Conservation (phyloP, 2,329 filamentous ascomycete species). For the Periconia digitata region DNA sequence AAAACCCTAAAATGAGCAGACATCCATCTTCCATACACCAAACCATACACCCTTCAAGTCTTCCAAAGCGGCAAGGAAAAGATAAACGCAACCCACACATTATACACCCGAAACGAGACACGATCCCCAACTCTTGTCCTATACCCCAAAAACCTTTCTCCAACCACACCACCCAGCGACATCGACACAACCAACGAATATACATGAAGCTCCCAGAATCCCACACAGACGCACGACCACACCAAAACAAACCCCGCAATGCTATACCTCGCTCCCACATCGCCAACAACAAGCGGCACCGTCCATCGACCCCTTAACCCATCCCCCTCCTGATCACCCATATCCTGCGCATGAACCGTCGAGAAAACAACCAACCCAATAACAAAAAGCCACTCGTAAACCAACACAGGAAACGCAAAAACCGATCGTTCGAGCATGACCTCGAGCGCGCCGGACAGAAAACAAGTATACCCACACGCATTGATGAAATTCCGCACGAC, state of each 20-base stretch:
- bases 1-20: no score
- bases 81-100: constrained; percentile 20
- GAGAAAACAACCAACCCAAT: constrained; percentile 34
- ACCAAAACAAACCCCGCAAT: not conserved
- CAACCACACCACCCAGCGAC: not conserved
- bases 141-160: constrained; percentile 8
- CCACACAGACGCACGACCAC: not conserved
- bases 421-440: constrained; percentile 10
- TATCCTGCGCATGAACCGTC: constrained; percentile 42
- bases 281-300: constrained; percentile 80
- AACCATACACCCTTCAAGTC: no score
- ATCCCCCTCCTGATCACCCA: constrained; percentile 28
- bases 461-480: constrained; percentile 25
- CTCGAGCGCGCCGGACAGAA: constrained; percentile 26
- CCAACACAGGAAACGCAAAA: not conserved
- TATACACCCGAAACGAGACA: constrained; percentile 23
- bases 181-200: not conserved
- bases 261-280: constrained; percentile 34
- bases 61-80: constrained; percentile 18
- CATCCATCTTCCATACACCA: no score
- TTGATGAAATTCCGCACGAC: constrained; percentile 31
- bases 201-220: not conserved
- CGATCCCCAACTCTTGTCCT: constrained; percentile 15
- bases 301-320: constrained; percentile 79
- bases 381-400: constrained; percentile 29